These are phyloP conservation scores for Ophiostoma sp. DNA, from an alignment of 2,329 filamentous ascomycete species.

Conservation along the genomic window DNA sequence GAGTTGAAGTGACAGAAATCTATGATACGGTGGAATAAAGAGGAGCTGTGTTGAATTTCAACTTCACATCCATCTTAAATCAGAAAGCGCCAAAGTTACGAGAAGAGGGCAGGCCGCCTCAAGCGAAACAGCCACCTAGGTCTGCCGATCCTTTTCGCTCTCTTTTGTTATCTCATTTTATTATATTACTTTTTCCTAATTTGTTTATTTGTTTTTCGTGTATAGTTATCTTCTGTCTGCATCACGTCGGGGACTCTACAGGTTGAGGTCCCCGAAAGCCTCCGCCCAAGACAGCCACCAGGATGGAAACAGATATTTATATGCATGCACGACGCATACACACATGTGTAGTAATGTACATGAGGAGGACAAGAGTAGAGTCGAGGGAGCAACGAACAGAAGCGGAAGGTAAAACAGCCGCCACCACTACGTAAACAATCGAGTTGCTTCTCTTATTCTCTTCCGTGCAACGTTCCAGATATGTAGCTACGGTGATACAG, in stretches of 20 bases:
- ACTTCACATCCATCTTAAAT: not conserved
- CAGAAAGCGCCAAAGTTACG: not conserved
- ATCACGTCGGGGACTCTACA: not conserved
- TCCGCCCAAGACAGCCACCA: not conserved
- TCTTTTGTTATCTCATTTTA: not conserved
- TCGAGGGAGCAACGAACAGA: not conserved
- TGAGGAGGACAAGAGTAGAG: not conserved
- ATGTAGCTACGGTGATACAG: not conserved
- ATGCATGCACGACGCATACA: constrained; percentile 7
- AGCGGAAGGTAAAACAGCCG: not conserved
- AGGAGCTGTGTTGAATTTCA: not conserved
- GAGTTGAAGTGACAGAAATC: not conserved
- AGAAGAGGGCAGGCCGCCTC: not conserved
- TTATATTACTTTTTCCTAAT: not conserved
- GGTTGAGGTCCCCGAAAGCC: not conserved
- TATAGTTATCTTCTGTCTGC: not conserved
- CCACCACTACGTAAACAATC: not conserved
- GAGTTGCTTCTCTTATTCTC: not conserved
- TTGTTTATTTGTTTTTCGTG: not conserved
- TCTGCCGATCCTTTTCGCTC: not conserved
- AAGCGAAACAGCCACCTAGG: not conserved
- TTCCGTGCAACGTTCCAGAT: not conserved
- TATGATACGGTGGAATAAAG: not conserved
- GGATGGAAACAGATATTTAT: not conserved
- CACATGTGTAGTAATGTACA: not conserved